Conservation (phyloP, 2,329 filamentous ascomycete species). For the Colletotrichum sp. region DNA sequence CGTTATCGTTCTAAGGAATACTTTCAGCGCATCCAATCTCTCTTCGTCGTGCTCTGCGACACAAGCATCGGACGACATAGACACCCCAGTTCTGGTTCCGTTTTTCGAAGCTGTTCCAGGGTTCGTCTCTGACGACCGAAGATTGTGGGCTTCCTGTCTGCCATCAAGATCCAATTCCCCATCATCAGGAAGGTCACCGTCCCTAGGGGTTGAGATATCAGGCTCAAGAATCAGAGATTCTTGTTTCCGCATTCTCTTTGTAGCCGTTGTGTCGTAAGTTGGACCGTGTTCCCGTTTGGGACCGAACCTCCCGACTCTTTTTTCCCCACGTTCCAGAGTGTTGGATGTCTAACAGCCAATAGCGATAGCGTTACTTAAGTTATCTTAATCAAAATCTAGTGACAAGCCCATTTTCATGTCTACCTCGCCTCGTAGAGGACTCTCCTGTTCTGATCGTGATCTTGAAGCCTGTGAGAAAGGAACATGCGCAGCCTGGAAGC, state of each 20-base stretch:
- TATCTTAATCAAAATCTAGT: background rate
- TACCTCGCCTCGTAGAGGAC: background rate
- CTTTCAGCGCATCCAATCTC: background rate
- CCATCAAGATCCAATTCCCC: background rate
- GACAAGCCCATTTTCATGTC: background rate
- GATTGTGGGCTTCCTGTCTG: background rate
- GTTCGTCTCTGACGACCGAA: background rate
- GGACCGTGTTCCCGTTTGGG: background rate
- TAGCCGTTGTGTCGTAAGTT: background rate
- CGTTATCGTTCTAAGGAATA: background rate
- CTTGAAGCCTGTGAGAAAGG: background rate
- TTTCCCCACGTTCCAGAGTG: background rate
- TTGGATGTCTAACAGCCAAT: background rate
- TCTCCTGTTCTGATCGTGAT: background rate
- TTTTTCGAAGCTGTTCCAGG: background rate
- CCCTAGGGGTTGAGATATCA: background rate
- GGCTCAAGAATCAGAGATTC: background rate
- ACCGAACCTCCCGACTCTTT: background rate
- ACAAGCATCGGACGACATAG: background rate
- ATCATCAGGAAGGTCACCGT: background rate
- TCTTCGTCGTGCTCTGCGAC: background rate
- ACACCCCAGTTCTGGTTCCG: background rate
- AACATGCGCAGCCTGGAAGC: background rate
- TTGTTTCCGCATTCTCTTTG: background rate
- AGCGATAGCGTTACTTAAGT: background rate